These are phyloP conservation scores for Citrus hindsii DNA, from an alignment of 345 rosid species.

Conservation along the genomic window DNA sequence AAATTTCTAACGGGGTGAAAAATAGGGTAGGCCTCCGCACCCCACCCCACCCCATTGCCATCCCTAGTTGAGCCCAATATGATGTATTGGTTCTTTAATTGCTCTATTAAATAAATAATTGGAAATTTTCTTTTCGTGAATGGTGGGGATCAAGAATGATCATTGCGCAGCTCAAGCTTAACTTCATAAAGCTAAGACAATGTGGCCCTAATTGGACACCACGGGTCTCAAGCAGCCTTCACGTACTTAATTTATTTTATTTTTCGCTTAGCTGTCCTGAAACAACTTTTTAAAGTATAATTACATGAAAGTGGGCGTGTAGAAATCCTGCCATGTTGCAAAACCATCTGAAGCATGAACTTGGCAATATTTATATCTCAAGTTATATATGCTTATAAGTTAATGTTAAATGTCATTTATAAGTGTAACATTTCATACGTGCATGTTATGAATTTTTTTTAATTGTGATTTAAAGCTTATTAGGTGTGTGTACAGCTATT, in stretches of 20 bases:
- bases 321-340: background rate
- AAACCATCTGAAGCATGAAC: background rate
- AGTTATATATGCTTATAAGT: background rate
- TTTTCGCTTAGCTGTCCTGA: background rate
- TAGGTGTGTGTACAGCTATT: background rate
- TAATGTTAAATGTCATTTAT: background rate
- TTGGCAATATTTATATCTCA: no score
- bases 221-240: background rate
- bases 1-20: no score
- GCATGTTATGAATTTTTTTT: background rate
- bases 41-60: no score
- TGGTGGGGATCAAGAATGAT: background rate
- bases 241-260: no score
- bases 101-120: background rate
- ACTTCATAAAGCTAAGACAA: background rate
- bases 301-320: background rate
- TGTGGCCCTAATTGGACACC: background rate
- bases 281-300: background rate
- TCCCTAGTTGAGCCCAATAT: background rate
- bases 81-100: background rate
- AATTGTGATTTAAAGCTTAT: no score
- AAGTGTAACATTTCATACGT: background rate
- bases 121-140: background rate
- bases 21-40: no score
- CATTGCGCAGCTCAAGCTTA: background rate